These are phyloP conservation scores for Coccomyxa subellipsoidea DNA, from an alignment of 163 green algal species.

Conservation along the genomic window DNA sequence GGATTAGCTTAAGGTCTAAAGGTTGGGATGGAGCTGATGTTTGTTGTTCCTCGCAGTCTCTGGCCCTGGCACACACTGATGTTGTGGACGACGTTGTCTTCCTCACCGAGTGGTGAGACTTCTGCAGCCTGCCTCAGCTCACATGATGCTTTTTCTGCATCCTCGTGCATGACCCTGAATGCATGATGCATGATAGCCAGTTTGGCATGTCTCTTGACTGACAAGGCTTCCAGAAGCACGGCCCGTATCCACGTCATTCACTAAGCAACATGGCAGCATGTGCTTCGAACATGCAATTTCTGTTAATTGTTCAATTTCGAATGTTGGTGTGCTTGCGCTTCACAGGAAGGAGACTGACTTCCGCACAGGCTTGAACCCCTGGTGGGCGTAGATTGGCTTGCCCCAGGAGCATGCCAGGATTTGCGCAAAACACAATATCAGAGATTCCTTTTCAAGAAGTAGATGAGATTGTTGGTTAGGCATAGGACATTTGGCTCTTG, in stretches of 20 bases:
- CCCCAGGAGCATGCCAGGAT: background rate
- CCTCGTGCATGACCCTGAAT: background rate
- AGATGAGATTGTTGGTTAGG: background rate
- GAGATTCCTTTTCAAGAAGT: background rate
- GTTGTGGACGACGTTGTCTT: conserved; percentile 78
- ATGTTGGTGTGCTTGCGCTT: background rate
- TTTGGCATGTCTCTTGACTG: no score
- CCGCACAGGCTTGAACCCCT: conserved; percentile 82
- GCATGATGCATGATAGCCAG: background rate
- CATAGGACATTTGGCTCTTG: background rate
- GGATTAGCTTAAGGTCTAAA: no score
- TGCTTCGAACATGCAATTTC: no score
- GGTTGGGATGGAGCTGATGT: no score
- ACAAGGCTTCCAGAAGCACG: no score
- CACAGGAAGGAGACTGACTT: conserved; percentile 87
- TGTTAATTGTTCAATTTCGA: no score
- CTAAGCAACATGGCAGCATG: no score
- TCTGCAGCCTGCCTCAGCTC: background rate
- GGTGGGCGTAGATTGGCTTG: conserved; percentile 63
- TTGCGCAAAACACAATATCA: no score
- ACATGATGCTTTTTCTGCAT: background rate
- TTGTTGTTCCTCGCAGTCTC: no score
- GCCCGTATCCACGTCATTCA: no score
- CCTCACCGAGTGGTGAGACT: conserved; percentile 80
- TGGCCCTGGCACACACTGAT: conserved; percentile 89